These are phyloP conservation scores for Bathelium albidoporum DNA, from an alignment of 495 filamentous ascomycete species.

Conservation along the genomic window DNA sequence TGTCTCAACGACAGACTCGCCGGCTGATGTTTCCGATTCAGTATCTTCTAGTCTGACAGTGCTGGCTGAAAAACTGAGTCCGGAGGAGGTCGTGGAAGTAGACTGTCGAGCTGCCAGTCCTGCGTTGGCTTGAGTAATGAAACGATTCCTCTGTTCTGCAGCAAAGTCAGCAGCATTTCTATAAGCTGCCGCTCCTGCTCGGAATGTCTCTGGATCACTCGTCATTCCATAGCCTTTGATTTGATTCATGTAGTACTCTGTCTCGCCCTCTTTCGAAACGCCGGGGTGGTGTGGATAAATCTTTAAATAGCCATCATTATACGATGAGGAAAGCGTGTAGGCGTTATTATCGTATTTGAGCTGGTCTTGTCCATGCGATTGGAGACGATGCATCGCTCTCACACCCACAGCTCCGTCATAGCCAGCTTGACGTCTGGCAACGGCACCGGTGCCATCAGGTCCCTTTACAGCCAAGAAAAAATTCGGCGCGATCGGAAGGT, in stretches of 20 bases:
- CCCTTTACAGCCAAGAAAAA: slow-evolving; percentile 34
- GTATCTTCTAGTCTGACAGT: slow-evolving; percentile 3
- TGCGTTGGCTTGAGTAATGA: neutral
- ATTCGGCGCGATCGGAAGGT: slow-evolving; percentile 35
- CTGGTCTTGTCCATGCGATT: slow-evolving; percentile 32
- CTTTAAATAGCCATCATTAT: slow-evolving; percentile 27
- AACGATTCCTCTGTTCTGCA: neutral
- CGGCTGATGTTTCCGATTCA: slow-evolving; percentile 17
- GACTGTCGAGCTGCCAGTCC: neutral
- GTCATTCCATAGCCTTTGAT: slow-evolving; percentile 25
- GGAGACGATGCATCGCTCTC: slow-evolving; percentile 36
- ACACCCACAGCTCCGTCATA: slow-evolving; percentile 38
- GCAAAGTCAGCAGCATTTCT: slow-evolving; percentile 22
- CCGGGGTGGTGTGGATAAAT: slow-evolving; percentile 34
- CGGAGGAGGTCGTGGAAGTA: neutral
- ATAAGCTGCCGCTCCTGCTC: slow-evolving; percentile 30
- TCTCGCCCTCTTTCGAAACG: slow-evolving; percentile 14
- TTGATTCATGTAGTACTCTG: slow-evolving; percentile 37
- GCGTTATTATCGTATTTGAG: slow-evolving; percentile 36
- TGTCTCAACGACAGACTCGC: slow-evolving; percentile 16
- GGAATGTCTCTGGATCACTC: slow-evolving; percentile 22
- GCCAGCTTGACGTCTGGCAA: slow-evolving; percentile 32
- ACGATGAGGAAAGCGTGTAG: slow-evolving; percentile 35
- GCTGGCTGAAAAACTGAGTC: neutral
- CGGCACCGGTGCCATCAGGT: slow-evolving; percentile 24